Percentiles rank a stretch among this genome's conserved stretches.
Evolutionary conservation across 345 rosid species (phyloP).

Genomic region (Laguncularia racemosa): DNA sequence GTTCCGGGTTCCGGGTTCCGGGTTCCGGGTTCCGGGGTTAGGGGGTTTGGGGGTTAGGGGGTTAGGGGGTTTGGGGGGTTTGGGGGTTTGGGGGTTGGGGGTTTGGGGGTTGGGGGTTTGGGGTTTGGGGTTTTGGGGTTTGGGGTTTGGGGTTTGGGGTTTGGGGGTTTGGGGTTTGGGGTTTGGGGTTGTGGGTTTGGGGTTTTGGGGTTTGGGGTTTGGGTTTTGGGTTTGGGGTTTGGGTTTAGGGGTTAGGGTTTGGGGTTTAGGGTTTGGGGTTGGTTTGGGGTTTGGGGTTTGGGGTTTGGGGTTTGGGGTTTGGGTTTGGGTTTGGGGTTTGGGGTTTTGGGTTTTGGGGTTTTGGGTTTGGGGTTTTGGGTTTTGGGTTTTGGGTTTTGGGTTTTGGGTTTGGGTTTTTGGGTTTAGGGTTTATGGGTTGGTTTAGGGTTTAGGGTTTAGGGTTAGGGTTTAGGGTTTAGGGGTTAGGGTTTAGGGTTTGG

Average conservation of each 20-base stretch:
- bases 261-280: too few species aligned
- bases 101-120: constrained; percentile 6
- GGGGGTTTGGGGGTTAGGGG: constrained; percentile 6
- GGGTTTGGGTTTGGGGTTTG: constrained; percentile 10
- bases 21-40: too few species aligned
- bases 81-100: constrained; percentile 6
- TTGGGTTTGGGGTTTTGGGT: too few species aligned
- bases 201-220: constrained; percentile 6
- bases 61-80: constrained; percentile 3
- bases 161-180: constrained; percentile 8
- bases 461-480: constrained; percentile 3
- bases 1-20: too few species aligned
- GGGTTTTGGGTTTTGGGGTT: constrained; percentile 1
- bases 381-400: constrained; percentile 1
- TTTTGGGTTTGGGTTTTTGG: constrained; percentile 4
- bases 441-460: not conserved
- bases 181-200: constrained; percentile 6
- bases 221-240: constrained; percentile 9
- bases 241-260: constrained; percentile 11
- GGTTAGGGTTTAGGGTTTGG: constrained; percentile 3
- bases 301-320: constrained; percentile 9
- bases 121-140: constrained; percentile 8
- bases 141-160: too few species aligned
- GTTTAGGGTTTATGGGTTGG: not conserved
- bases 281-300: too few species aligned